Percentiles rank a stretch among this genome's conserved stretches.
These are phyloP conservation scores for Rhodotorula mucilaginosa DNA, from an alignment of 1,284 basidiomycete genomes.

Conservation along the genomic window DNA sequence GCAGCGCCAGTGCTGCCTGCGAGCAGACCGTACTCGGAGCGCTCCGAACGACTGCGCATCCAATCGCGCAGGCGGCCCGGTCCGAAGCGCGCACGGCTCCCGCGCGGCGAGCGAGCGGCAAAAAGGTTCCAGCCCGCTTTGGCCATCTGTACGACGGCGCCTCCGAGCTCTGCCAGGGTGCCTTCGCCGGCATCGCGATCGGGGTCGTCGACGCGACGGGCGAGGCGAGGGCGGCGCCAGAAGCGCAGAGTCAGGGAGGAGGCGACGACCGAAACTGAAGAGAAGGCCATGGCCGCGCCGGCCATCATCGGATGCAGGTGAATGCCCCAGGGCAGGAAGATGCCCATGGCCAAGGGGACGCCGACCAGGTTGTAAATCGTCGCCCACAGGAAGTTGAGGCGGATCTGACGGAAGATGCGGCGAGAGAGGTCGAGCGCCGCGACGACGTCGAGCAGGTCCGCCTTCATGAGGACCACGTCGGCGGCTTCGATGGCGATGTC, in stretches of 20 bases:
- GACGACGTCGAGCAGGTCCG: slow-evolving; percentile 92
- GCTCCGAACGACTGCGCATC: neutral
- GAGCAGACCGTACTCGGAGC: slow-evolving; percentile 34
- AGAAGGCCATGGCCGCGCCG: slow-evolving; percentile 95
- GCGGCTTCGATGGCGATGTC: slow-evolving; percentile 97
- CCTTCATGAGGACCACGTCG: slow-evolving; percentile 94
- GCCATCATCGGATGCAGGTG: slow-evolving; percentile 98
- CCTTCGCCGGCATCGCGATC: slow-evolving; percentile 30
- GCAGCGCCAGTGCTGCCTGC: neutral
- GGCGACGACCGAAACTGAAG: slow-evolving; percentile 89
- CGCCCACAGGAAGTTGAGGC: slow-evolving; percentile 81
- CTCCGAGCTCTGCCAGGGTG: slow-evolving; percentile 24
- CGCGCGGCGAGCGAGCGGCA: neutral
- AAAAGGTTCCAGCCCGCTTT: slow-evolving; percentile 3
- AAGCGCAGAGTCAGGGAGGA: slow-evolving; percentile 77
- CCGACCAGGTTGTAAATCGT: slow-evolving; percentile 49
- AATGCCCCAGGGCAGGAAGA: slow-evolving; percentile 85
- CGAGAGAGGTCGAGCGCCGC: slow-evolving; percentile 88
- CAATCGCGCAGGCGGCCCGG: neutral
- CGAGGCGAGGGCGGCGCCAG: slow-evolving; percentile 46
- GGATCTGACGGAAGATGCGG: slow-evolving; percentile 86
- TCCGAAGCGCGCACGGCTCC: neutral
- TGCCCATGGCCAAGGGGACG: slow-evolving; percentile 97
- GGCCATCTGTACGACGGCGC: slow-evolving; percentile 19
- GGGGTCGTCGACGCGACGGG: slow-evolving; percentile 35